phyloP scores from a whole-genome alignment of 2,329 filamentous ascomycete genomes.

The Xylariaceae sp. region DNA sequence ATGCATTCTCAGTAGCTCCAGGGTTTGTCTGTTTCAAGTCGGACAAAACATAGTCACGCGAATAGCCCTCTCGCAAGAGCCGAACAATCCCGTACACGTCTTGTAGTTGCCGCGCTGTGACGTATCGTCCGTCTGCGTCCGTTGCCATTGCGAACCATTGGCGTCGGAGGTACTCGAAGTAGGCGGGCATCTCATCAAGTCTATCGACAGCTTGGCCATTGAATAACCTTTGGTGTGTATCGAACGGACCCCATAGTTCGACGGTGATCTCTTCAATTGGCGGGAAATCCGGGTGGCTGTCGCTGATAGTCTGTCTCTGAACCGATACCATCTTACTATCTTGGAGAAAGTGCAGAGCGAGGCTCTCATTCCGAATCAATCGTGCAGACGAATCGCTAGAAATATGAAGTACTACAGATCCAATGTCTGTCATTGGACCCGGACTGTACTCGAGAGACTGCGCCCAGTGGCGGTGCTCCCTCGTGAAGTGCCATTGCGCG shows the following conservation, averaged over 20 bases:
- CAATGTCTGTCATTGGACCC: no score
- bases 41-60: conserved; percentile 3
- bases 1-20: not conserved
- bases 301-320: no score
- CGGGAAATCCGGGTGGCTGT: not conserved
- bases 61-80: not conserved
- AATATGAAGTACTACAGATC: no score
- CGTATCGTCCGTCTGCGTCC: conserved; percentile 4
- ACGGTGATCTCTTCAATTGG: not conserved
- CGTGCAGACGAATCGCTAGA: no score
- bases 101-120: not conserved
- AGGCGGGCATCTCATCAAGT: conserved; percentile 5
- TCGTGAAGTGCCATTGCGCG: no score
- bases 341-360: no score
- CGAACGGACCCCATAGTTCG: conserved; percentile 1
- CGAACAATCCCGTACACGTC: conserved; percentile 6
- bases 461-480: no score
- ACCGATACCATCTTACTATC: no score
- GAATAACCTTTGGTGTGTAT: not conserved
- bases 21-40: not conserved
- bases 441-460: no score
- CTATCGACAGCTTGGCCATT: conserved; percentile 1
- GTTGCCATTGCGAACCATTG: conserved; percentile 7
- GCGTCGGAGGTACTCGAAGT: conserved; percentile 7
- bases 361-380: no score